Evolutionary conservation across 768 basidiomycete species (phyloP), one percentile per base, ranked within the genome.

Genomic region (Leccinum uliginosum): DNA sequence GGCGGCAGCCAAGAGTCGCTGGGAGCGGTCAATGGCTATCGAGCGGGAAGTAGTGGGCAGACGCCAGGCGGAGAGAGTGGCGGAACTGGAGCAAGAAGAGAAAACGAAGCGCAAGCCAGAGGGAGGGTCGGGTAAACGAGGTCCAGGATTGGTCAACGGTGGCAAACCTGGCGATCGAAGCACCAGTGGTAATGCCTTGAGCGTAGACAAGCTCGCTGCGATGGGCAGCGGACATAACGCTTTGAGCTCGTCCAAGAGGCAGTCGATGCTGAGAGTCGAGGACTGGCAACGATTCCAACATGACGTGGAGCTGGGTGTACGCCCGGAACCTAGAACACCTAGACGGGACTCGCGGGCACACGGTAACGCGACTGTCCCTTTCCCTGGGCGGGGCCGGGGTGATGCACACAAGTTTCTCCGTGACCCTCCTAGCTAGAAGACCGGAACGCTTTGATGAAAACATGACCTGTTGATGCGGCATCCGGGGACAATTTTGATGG

Each of bases 211-310:
- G 68, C 76, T 91, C 14, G 82, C 78, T 45, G 65, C 70, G 26
- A 66, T 76, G 50, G 62, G 67, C 5, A 72, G 73, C 23, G 74
- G 72, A 15, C 48, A 54, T 3, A 61, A 64, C 32, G 56, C 43
- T 12, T n/a, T 69, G 14, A 66, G 74, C 27, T 75, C 81, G 34
- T 83, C 86, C 45, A 83, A 81, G 63, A 82, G 87, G 48, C 69
- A 86, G 70, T 90, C 89, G 43, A 83, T 80, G 67, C 71, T 91
- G 76, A 90, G 91, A 68, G 90, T 92, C 40, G 87, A 91, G 69
- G 90, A 91, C 67, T 92, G 91, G 90, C 85, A 89, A 71, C 80
- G 81, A 60, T 80, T 84, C 63, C 90, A 91, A 67, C 76, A 82
- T 52, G 80, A 83, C 46, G 68, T 69, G 6, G 73, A 72, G 50